Evolutionary conservation across 805 yeast species (phyloP), one percentile per base, ranked within the genome.

Genomic region (Hanseniaspora lachancei): DNA sequence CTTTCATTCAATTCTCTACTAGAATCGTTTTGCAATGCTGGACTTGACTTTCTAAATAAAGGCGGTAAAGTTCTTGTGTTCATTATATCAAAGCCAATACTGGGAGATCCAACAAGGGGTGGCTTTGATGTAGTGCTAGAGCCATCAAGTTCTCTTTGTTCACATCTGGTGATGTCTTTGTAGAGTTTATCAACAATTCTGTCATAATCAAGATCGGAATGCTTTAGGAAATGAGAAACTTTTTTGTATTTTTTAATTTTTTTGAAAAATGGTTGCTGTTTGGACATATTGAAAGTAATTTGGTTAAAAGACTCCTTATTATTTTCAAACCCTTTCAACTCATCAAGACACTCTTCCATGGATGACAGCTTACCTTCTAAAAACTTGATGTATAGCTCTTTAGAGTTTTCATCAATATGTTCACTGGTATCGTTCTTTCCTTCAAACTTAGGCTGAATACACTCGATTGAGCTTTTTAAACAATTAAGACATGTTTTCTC

Each of bases 401-500:
- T 79, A 5, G 66, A 38, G 12, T 67, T 13, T 74, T 74, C 13
- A 70, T 66, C 59, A 68, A 72, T 10, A 2, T 5, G 9, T 21
- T 40, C 43, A 10, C 15, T 38, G 39, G 13, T 20, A 32, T 48
- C 40, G 18, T 46, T 54, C 15, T 20, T 21, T 41, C 34, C 39
- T 18, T 40, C 21, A 2, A 47, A 24, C 2, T 29, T 21, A 20
- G 88, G 88, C 63, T 81, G 83, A 7, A 80, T 71, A 64, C 87
- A 81, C 57, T 74, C 69, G 7, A 75, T 79, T 35, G 78, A 80
- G 1, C 86, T 82, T 62, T 80, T 80, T 54, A 81, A 68, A 67
- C 87, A 82, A 43, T 81, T 79, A 5, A 85, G 78, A 62, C 87
- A 81, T 49, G 79, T 72, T 7, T 86, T 86, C 27, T 52, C 41